Evolutionary conservation across 495 filamentous ascomycete species (phyloP).

Genomic region (Penicillium malachiteum): DNA sequence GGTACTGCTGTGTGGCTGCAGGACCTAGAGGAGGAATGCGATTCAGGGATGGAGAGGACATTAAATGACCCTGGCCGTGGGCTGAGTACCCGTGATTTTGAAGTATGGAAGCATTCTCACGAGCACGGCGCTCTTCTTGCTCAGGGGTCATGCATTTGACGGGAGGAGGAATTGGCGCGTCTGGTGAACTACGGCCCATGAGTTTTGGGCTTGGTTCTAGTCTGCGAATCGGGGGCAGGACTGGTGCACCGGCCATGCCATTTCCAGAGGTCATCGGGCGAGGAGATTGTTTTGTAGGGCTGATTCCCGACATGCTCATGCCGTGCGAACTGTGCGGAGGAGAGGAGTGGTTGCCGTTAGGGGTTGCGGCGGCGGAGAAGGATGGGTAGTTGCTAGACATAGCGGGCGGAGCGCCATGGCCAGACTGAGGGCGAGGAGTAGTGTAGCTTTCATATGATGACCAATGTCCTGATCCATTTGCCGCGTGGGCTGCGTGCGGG

Average conservation of each 20-base stretch:
- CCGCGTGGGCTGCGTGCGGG: conserved; percentile 23
- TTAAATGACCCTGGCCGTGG: conserved; percentile 27
- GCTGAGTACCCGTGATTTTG: conserved; percentile 17
- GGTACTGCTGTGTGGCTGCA: conserved; percentile 26
- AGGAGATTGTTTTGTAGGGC: conserved; percentile 71
- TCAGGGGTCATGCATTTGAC: conserved; percentile 51
- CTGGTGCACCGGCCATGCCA: conserved; percentile 43
- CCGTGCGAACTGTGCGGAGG: conserved; percentile 52
- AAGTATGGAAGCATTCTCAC: conserved; percentile 37
- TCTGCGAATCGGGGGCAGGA: conserved; percentile 50
- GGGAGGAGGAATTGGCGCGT: conserved; percentile 46
- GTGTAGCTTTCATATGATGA: conserved; percentile 39
- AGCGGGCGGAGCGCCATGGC: conserved; percentile 19
- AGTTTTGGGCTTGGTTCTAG: conserved; percentile 51
- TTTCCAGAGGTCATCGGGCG: conserved; percentile 47
- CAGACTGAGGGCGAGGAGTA: conserved; percentile 32
- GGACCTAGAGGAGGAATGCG: conserved; percentile 39
- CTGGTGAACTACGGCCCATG: conserved; percentile 49
- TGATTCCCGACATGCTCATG: conserved; percentile 62
- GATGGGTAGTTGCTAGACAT: conserved; percentile 31
- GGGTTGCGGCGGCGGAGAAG: conserved; percentile 32
- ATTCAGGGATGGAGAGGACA: conserved; percentile 42
- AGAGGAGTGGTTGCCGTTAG: conserved; percentile 41
- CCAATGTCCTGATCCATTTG: conserved; percentile 33
- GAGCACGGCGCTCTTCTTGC: conserved; percentile 45